Conservation (phyloP, 73 alveolate species). For the Paramecium primaurelia region DNA sequence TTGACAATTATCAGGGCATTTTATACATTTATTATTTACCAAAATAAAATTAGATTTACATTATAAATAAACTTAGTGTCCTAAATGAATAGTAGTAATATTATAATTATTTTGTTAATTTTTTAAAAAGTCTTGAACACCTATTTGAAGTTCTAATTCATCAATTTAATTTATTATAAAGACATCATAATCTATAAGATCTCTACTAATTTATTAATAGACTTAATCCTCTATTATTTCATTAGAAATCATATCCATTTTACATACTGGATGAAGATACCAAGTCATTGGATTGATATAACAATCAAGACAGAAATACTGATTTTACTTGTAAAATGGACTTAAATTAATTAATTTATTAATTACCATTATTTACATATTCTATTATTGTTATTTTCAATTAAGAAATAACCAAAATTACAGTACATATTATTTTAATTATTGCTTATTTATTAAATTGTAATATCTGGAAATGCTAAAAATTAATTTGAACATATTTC, state of each 20-base stretch:
- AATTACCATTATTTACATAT: background rate
- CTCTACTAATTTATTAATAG: background rate
- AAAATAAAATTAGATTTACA: background rate
- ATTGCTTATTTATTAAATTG: background rate
- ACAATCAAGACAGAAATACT: background rate
- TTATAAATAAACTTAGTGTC: background rate
- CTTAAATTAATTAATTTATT: background rate
- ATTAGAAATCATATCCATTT: background rate
- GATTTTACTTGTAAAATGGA: background rate
- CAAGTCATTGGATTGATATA: background rate
- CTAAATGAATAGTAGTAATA: background rate
- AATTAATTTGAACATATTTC: background rate
- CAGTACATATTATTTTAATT: background rate
- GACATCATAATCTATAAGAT: background rate
- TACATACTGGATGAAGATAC: background rate
- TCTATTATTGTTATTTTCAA: background rate
- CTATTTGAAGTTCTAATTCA: background rate
- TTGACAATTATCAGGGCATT: background rate
- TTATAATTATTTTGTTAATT: background rate
- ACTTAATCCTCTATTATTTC: background rate
- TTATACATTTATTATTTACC: background rate
- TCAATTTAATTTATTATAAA: background rate
- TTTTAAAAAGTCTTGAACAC: background rate
- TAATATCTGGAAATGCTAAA: background rate
- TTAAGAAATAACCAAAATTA: background rate